Percentiles rank a stretch among this genome's conserved stretches.
Conservation (phyloP, 2,329 filamentous ascomycete genomes). For the Aureobasidium sp. region DNA sequence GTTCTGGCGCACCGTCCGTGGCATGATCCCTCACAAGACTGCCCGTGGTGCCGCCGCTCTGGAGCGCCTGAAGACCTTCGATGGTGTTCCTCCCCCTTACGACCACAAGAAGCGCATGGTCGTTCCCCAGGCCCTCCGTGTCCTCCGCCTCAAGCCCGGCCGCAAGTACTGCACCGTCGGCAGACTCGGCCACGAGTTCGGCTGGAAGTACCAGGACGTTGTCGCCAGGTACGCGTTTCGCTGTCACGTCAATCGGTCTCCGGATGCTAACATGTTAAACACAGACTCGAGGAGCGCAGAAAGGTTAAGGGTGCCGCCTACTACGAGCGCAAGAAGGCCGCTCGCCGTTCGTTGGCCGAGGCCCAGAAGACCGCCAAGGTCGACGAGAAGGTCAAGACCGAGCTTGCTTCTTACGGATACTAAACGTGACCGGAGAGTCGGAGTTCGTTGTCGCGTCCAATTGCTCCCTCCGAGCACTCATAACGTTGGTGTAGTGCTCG, state of each 20-base stretch:
- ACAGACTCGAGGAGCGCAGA: constrained; percentile 95
- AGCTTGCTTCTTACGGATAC: constrained; percentile 87
- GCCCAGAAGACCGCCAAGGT: constrained; percentile 87
- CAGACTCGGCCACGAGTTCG: constrained; percentile 95
- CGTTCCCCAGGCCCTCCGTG: constrained; percentile 93
- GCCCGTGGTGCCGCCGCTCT: constrained; percentile 91
- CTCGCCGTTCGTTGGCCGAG: constrained; percentile 79
- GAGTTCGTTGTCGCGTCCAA: constrained; percentile 10
- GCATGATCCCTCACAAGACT: constrained; percentile 99
- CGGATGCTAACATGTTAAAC: constrained; percentile 9
- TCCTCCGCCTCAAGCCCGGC: constrained; percentile 94
- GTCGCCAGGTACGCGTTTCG: constrained; percentile 70
- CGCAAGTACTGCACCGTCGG: constrained; percentile 99
- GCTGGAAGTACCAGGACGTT: constrained; percentile 99
- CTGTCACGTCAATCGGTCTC: not conserved
- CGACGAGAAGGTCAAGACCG: constrained; percentile 77
- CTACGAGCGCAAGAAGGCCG: constrained; percentile 99
- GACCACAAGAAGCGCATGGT: constrained; percentile 99
- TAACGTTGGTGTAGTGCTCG: constrained; percentile 8
- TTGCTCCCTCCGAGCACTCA: constrained; percentile 9
- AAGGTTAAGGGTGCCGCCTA: constrained; percentile 99
- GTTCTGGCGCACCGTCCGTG: constrained; percentile 99
- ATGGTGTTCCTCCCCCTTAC: constrained; percentile 97
- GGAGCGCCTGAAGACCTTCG: constrained; percentile 99
- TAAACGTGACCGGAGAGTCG: constrained; percentile 42